Percentiles rank a stretch among this genome's conserved stretches.
phyloP scores from a whole-genome alignment of 179 eudicot genomes.

The Amaranthus tricolor region DNA sequence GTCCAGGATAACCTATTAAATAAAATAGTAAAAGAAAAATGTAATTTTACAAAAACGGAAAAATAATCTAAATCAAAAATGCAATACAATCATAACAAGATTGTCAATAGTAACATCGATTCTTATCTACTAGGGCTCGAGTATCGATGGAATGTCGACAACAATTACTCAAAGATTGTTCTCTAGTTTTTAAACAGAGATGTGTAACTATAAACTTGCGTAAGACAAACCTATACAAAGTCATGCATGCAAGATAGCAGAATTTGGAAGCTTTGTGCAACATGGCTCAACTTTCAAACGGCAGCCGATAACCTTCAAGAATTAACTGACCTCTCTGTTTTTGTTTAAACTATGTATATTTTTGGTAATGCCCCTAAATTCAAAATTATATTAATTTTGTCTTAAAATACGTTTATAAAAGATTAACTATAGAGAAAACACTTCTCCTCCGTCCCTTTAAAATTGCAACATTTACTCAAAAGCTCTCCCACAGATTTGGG shows the following conservation, averaged over 20 bases:
- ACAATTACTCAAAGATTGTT: not conserved
- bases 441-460: too few relatives aligned
- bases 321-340: not conserved
- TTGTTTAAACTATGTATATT: too few relatives aligned
- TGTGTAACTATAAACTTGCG: not conserved
- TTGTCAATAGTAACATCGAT: not conserved
- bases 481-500: too few relatives aligned
- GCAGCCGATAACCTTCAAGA: not conserved
- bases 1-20: constrained; percentile 51
- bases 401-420: too few relatives aligned
- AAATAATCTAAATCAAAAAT: not conserved
- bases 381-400: too few relatives aligned
- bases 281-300: not conserved
- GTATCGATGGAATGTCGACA: not conserved
- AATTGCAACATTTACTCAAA: too few relatives aligned
- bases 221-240: not conserved
- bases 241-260: not conserved
- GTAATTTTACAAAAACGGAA: not conserved
- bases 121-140: not conserved
- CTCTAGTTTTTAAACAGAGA: not conserved
- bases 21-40: not conserved
- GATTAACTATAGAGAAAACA: too few relatives aligned
- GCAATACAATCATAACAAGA: not conserved
- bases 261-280: not conserved
- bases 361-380: too few relatives aligned